Base-by-base conservation (phyloP, 805 yeast species). In the Kodamaea neixiangensis region DNA sequence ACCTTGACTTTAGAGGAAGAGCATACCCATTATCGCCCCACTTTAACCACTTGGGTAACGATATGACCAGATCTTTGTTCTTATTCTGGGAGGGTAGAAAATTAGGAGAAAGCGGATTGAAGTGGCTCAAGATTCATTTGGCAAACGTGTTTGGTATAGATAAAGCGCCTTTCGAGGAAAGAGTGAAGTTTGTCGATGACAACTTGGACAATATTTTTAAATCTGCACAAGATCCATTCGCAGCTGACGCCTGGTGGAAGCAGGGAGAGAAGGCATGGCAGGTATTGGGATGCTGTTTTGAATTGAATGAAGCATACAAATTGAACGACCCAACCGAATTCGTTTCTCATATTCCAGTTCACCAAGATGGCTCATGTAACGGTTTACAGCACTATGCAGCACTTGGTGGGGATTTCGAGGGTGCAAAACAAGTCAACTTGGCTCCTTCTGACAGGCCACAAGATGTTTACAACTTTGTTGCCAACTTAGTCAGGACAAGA, bases 311-410 rank as follows among this genome's bases (percentile, higher is more conserved):
- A 48, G 94, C 92, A 1, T 67, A 76, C 57, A 74, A 80, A 57
- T 66, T 82, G 51, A 79, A 75, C 7, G 86, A 86, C 56, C 94
- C 94, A 7, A 77, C 81, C 13, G 76, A 83, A 54, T 86, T 67
- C 58, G 67, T 85, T 17, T 85, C 90, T 1, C 86, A 83, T 63
- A 84, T 85, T 55, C 93, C 94, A 1, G 86, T 87, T 34, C 94
- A 87, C 65, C 93, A 86, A 67, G 96, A 87, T 70, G 96, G 96
- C 58, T 86, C 94, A 0, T 87, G 96, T 71, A 87, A 87, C 62
- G 96, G 96, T 15, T 74, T 87, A 54, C 96, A 87, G 61, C 96
- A 87, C 71, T 87, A 87, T 67, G 94, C 96, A 21, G 96, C 96
- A 0, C 72, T 87, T 47, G 94, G 94, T 65, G 93, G 94, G 71